These are phyloP conservation scores for Fraxinus quadrangulata DNA, from an alignment of 257 asterid species.

Conservation along the genomic window DNA sequence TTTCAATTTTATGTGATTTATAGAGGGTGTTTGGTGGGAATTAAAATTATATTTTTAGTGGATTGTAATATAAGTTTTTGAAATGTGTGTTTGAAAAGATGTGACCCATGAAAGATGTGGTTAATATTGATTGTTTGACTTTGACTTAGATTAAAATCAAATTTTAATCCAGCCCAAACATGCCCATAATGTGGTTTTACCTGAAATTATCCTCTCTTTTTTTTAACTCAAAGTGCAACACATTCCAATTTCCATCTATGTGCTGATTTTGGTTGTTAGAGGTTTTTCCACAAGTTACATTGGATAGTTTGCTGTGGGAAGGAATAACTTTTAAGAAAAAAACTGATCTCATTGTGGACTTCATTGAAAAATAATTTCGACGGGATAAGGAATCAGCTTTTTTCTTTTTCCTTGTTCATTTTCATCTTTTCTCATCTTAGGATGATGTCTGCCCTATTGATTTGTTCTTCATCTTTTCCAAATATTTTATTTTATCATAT, in stretches of 20 bases:
- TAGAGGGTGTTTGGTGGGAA: too few relatives aligned
- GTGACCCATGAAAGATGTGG: too few relatives aligned
- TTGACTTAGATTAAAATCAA: too few relatives aligned
- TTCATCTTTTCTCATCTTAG: background rate
- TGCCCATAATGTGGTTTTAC: background rate
- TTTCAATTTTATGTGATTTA: background rate
- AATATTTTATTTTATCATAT: constrained; percentile 8
- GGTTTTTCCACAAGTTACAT: background rate
- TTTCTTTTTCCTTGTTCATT: background rate
- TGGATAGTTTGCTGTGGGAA: constrained; percentile 12
- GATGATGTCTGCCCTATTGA: too few relatives aligned
- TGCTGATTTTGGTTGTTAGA: constrained; percentile 9
- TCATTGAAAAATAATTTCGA: background rate
- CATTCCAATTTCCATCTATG: background rate
- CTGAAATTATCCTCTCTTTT: background rate
- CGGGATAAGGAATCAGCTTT: background rate
- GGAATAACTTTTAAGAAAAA: constrained; percentile 8
- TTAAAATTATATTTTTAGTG: too few relatives aligned
- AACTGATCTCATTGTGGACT: background rate
- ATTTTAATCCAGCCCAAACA: too few relatives aligned
- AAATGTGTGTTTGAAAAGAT: too few relatives aligned
- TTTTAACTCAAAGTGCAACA: constrained; percentile 2
- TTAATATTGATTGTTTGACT: too few relatives aligned
- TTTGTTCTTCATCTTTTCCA: constrained; percentile 1
- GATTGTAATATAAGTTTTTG: too few relatives aligned